Evolutionary conservation across 2,329 filamentous ascomycete species (phyloP).

Genomic region (Ascochyta pisi): DNA sequence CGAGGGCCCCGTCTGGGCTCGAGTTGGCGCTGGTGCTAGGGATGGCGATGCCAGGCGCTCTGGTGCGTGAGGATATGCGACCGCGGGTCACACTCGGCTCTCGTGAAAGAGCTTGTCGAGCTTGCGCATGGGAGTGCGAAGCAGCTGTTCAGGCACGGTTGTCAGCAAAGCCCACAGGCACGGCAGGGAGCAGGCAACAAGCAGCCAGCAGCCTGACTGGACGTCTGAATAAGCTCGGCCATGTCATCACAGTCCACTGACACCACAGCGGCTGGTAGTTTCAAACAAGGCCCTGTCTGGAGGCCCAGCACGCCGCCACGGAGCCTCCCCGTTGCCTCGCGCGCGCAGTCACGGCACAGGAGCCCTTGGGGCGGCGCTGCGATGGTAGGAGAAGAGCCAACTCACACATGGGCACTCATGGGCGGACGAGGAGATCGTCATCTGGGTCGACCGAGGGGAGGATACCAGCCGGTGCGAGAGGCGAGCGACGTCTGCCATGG

Average conservation of each 20-base stretch:
- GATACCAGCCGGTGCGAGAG: conserved; percentile 16
- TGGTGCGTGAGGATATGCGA: conserved; percentile 53
- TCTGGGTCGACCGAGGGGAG: conserved; percentile 25
- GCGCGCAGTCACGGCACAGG: background rate
- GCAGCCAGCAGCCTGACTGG: background rate
- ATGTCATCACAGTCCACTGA: conserved; percentile 23
- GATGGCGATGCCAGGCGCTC: conserved; percentile 49
- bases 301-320: conserved; percentile 2
- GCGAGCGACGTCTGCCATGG: conserved; percentile 24
- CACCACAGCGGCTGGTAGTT: conserved; percentile 23
- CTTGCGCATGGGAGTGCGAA: conserved; percentile 49
- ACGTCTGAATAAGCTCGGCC: conserved; percentile 32
- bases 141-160: conserved; percentile 44
- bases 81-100: conserved; percentile 56
- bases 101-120: conserved; percentile 49
- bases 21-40: conserved; percentile 45
- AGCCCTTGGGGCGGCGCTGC: conserved; percentile 6
- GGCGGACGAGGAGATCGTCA: conserved; percentile 41
- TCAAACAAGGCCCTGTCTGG: conserved; percentile 21
- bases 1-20: conserved; percentile 48
- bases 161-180: conserved; percentile 39
- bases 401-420: conserved; percentile 48
- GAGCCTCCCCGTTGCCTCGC: conserved; percentile 27
- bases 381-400: conserved; percentile 25
- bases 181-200: conserved; percentile 13